Percentiles rank a stretch among this genome's conserved stretches.
These are phyloP conservation scores for Tremellales sp. DNA, from an alignment of 1,284 basidiomycete species.

Conservation along the genomic window DNA sequence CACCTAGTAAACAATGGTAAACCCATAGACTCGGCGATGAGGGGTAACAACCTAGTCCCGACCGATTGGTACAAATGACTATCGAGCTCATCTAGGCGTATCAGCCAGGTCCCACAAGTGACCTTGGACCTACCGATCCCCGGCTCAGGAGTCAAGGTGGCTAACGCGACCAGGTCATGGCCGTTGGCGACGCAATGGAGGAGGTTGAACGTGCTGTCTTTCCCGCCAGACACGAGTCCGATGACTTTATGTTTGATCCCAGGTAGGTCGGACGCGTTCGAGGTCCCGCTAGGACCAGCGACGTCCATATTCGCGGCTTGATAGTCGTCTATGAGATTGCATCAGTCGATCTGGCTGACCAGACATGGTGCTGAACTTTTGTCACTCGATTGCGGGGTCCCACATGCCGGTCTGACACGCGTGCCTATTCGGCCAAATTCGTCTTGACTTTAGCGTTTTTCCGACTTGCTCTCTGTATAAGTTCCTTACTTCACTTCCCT, in stretches of 20 bases:
- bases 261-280: slow-evolving; percentile 17
- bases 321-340: no score
- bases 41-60: slow-evolving; percentile 86
- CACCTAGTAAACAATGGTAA: slow-evolving; percentile 79
- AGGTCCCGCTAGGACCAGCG: no score
- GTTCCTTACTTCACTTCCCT: no score
- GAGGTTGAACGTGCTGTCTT: slow-evolving; percentile 96
- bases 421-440: no score
- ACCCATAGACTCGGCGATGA: slow-evolving; percentile 77
- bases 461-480: no score
- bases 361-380: no score
- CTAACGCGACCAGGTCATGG: slow-evolving; percentile 83
- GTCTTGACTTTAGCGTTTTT: no score
- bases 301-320: no score
- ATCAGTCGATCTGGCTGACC: no score
- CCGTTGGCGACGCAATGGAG: slow-evolving; percentile 82
- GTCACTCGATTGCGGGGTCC: no score
- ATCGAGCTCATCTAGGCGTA: slow-evolving; percentile 82
- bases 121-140: slow-evolving; percentile 66
- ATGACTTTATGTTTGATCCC: slow-evolving; percentile 65
- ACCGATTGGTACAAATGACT: slow-evolving; percentile 99
- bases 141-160: slow-evolving; percentile 74
- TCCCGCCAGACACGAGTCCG: slow-evolving; percentile 92
- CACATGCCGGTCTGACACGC: no score
- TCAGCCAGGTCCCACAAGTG: not conserved